A percentile compares a stretch with the other conserved stretches of the same genome.
Conservation (phyloP, 108 stramenopile genomes). For the Stephanodiscus triporus region DNA sequence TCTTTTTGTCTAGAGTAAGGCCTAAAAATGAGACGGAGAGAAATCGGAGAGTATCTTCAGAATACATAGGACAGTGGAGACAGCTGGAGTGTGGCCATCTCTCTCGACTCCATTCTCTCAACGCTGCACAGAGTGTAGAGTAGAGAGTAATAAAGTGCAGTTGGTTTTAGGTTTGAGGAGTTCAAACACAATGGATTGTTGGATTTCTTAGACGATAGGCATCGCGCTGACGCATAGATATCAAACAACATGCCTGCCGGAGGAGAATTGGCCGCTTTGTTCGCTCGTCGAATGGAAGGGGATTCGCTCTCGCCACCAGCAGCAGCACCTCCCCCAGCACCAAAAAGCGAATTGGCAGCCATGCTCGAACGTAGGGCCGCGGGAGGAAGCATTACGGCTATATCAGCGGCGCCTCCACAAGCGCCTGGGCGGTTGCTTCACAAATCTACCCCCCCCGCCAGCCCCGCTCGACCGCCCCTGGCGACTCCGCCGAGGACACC, state of each 20-base stretch:
- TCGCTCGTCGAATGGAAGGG: conserved; percentile 5
- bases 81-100: too few species aligned
- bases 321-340: neutral
- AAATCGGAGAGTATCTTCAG: too few species aligned
- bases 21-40: too few species aligned
- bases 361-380: neutral
- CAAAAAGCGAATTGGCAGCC: neutral
- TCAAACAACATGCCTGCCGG: neutral
- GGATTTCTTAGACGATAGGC: neutral
- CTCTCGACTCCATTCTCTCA: too few species aligned
- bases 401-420: neutral
- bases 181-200: too few species aligned
- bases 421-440: neutral
- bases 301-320: neutral
- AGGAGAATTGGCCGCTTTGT: conserved; percentile 13
- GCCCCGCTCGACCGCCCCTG: neutral
- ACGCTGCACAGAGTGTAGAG: too few species aligned
- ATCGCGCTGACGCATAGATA: neutral
- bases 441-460: neutral
- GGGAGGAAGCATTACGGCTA: neutral
- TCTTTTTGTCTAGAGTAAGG: too few species aligned
- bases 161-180: too few species aligned
- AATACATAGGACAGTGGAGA: too few species aligned
- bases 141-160: too few species aligned
- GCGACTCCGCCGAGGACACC: neutral